Evolutionary conservation across 441 rosid species (phyloP).

Genomic region (Lepidium campestre): DNA sequence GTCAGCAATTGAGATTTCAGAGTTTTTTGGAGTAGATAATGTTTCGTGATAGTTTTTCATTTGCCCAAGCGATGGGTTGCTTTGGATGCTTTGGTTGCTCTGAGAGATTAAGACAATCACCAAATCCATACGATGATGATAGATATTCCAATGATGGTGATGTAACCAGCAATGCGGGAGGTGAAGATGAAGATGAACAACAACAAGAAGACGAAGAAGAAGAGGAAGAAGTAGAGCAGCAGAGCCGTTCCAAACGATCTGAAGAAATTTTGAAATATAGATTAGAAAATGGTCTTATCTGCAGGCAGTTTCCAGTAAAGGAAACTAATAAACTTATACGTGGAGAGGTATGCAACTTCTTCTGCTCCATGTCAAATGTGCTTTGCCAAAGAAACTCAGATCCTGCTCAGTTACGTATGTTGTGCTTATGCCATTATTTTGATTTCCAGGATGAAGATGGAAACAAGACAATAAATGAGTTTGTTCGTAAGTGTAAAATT

Average conservation of each 20-base stretch:
- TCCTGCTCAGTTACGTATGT: background rate
- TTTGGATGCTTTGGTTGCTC: constrained; percentile 73
- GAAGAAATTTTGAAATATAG: constrained; percentile 62
- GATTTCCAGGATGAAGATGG: constrained; percentile 73
- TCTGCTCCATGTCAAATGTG: background rate
- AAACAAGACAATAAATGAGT: constrained; percentile 77
- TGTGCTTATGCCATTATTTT: background rate
- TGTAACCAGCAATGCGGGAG: constrained; percentile 41
- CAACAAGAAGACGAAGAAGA: constrained; percentile 18
- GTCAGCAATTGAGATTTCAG: background rate
- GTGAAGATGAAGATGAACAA: constrained; percentile 21
- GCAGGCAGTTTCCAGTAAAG: constrained; percentile 77
- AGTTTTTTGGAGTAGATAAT: constrained; percentile 13
- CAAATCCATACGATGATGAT: background rate
- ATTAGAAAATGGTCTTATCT: constrained; percentile 52
- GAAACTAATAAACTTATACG: constrained; percentile 52
- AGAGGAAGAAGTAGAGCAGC: constrained; percentile 40
- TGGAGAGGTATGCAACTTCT: background rate
- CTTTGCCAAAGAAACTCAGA: background rate
- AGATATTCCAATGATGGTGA: constrained; percentile 44
- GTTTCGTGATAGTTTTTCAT: constrained; percentile 43
- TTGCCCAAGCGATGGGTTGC: constrained; percentile 61
- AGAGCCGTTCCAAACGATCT: constrained; percentile 35
- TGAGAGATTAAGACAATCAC: constrained; percentile 30
- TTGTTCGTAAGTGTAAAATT: constrained; percentile 65